These are phyloP conservation scores for Ilyonectria robusta DNA, from an alignment of 2,329 filamentous ascomycete genomes.

Conservation along the genomic window DNA sequence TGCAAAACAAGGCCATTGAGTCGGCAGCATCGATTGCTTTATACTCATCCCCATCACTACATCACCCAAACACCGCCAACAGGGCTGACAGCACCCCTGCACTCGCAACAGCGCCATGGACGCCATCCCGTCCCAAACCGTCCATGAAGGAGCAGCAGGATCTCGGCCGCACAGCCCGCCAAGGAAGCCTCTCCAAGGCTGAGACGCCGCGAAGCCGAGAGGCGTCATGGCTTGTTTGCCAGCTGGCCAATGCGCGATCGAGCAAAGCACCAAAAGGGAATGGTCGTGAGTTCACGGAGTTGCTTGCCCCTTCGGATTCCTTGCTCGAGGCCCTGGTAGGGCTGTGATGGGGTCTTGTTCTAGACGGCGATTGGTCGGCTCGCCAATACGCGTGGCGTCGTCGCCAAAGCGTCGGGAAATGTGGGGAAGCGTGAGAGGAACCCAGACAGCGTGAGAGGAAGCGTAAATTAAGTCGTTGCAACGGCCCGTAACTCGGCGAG, in stretches of 20 bases:
- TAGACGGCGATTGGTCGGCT: slow-evolving; percentile 27
- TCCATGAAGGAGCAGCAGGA: neutral
- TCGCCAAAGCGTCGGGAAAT: slow-evolving; percentile 7
- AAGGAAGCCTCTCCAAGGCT: slow-evolving; percentile 11
- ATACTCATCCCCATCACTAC: slow-evolving; percentile 10
- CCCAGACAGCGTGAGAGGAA: neutral
- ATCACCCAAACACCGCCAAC: neutral
- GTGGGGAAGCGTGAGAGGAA: neutral
- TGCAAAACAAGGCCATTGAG: neutral
- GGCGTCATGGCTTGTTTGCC: neutral
- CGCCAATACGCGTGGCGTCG: slow-evolving; percentile 21
- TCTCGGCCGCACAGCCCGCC: neutral
- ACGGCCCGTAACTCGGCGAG: neutral
- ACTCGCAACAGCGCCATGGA: neutral
- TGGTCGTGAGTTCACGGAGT: too few species aligned
- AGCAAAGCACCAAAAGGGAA: too few species aligned
- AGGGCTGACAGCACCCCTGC: slow-evolving; percentile 4
- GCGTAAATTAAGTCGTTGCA: neutral
- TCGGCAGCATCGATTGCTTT: slow-evolving; percentile 6
- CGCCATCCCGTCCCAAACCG: neutral
- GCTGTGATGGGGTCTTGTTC: too few species aligned
- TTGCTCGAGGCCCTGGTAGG: too few species aligned
- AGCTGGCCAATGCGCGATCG: too few species aligned
- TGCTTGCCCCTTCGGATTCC: too few species aligned
- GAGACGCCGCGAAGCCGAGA: slow-evolving; percentile 21